phyloP scores from a whole-genome alignment of 140 eudicot genomes.

The Oenanthe javanica region DNA sequence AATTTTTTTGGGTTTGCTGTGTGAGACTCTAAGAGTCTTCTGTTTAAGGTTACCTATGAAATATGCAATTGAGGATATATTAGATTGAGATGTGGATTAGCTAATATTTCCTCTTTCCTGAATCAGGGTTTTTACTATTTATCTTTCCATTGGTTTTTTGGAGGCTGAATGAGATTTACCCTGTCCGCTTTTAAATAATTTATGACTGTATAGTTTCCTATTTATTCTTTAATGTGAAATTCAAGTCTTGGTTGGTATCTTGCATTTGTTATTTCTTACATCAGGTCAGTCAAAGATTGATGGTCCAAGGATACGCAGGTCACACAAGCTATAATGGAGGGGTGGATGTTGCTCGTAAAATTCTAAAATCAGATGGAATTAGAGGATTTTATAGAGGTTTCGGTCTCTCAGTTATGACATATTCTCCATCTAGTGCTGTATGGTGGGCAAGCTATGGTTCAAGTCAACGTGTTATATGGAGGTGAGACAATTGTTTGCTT shows the following conservation, averaged over 20 bases:
- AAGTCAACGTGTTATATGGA: constrained; percentile 98
- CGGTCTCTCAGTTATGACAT: constrained; percentile 86
- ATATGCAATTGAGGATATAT: neutral
- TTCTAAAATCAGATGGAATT: constrained; percentile 83
- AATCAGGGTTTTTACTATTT: neutral
- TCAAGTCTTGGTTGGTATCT: neutral
- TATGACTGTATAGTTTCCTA: neutral
- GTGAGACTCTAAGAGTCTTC: neutral
- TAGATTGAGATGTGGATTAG: neutral
- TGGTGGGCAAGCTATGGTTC: constrained; percentile 99
- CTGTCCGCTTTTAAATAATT: neutral
- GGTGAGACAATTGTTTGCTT: constrained; percentile 26
- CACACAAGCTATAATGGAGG: constrained; percentile 90
- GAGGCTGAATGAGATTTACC: neutral
- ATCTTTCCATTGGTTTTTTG: neutral
- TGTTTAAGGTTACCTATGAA: neutral
- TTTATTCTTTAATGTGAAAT: neutral
- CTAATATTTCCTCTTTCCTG: neutral
- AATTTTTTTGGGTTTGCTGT: neutral
- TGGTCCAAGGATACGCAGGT: constrained; percentile 99
- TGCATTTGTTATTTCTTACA: neutral
- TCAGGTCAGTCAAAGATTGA: constrained; percentile 92
- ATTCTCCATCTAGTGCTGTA: constrained; percentile 97
- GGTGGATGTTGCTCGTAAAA: constrained; percentile 78
- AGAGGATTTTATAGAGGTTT: constrained; percentile 96